A percentile compares a stretch with the other conserved stretches of the same genome.
Evolutionary conservation across 805 yeast genomes (phyloP).

Genomic region (Cephaloascus albidus): DNA sequence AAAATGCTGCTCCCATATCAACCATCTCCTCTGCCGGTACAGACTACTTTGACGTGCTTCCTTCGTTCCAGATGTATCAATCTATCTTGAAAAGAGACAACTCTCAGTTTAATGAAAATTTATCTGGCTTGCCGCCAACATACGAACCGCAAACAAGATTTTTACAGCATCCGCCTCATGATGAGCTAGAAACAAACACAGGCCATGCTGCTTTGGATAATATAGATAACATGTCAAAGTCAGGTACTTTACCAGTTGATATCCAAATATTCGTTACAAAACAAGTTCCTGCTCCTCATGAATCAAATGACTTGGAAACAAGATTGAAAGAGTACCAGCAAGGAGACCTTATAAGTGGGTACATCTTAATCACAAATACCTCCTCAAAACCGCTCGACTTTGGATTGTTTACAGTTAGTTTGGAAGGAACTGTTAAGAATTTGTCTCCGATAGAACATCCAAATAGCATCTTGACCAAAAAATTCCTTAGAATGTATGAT

Average conservation of each 20-base stretch:
- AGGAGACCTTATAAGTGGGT: slow-evolving; percentile 33
- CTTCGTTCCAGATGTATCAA: slow-evolving; percentile 63
- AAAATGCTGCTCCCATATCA: not conserved
- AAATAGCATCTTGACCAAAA: slow-evolving; percentile 25
- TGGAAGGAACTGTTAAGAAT: slow-evolving; percentile 24
- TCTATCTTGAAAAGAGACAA: slow-evolving; percentile 34
- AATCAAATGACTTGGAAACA: slow-evolving; percentile 24
- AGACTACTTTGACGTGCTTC: slow-evolving; percentile 39
- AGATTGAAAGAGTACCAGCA: slow-evolving; percentile 30
- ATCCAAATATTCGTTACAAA: slow-evolving; percentile 45
- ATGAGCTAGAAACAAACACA: slow-evolving; percentile 5
- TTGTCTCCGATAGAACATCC: slow-evolving; percentile 13
- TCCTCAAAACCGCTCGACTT: slow-evolving; percentile 26
- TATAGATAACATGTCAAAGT: slow-evolving; percentile 37
- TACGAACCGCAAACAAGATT: slow-evolving; percentile 10
- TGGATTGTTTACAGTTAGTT: slow-evolving; percentile 26
- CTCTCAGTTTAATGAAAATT: slow-evolving; percentile 24
- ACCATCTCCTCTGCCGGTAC: not conserved
- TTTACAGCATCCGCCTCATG: not conserved
- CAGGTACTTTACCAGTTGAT: slow-evolving; percentile 30
- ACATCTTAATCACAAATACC: slow-evolving; percentile 26
- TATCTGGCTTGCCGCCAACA: slow-evolving; percentile 21
- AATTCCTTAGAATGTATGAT: slow-evolving; percentile 53
- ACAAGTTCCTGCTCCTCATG: slow-evolving; percentile 27
- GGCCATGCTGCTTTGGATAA: slow-evolving; percentile 43